Conservation (phyloP, 2,329 filamentous ascomycete genomes). For the Penicillium sp. region DNA sequence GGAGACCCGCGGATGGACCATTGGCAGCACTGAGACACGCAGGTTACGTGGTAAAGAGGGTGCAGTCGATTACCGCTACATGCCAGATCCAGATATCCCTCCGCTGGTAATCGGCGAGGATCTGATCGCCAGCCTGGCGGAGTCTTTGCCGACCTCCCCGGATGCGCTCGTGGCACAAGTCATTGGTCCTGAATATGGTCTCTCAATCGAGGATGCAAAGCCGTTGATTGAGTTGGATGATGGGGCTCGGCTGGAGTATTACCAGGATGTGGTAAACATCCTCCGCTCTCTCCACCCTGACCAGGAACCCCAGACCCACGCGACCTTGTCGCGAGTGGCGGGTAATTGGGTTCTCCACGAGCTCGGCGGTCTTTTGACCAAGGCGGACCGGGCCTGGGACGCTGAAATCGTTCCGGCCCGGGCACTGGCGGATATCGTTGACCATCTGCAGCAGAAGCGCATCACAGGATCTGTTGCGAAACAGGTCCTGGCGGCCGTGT, state of each 20-base stretch:
- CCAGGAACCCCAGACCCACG: conserved; percentile 29
- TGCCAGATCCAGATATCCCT: conserved; percentile 91
- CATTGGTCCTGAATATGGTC: conserved; percentile 60
- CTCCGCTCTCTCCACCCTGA: conserved; percentile 33
- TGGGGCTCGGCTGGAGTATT: conserved; percentile 80
- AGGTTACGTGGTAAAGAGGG: conserved; percentile 89
- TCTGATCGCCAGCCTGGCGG: conserved; percentile 65
- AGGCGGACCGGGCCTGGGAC: conserved; percentile 53
- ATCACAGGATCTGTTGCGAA: conserved; percentile 63
- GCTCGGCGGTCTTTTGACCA: conserved; percentile 64
- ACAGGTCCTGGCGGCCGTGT: conserved; percentile 58
- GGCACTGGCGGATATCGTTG: conserved; percentile 49
- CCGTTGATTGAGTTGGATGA: conserved; percentile 76
- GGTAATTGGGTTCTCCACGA: conserved; percentile 77
- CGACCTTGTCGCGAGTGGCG: conserved; percentile 50
- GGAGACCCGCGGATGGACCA: conserved; percentile 90
- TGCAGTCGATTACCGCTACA: conserved; percentile 96
- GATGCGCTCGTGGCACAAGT: conserved; percentile 69
- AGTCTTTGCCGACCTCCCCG: conserved; percentile 69
- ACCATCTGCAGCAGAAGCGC: conserved; percentile 44
- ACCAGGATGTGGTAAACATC: conserved; percentile 52
- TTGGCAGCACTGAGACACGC: conserved; percentile 79
- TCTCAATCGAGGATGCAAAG: conserved; percentile 80
- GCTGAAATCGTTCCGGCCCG: conserved; percentile 42
- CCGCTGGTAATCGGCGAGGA: conserved; percentile 74